Evolutionary conservation across 176 grass and related monocot genomes (phyloP), one percentile per base, ranked within the genome.

Genomic region (Echinochloa phyllopogon): DNA sequence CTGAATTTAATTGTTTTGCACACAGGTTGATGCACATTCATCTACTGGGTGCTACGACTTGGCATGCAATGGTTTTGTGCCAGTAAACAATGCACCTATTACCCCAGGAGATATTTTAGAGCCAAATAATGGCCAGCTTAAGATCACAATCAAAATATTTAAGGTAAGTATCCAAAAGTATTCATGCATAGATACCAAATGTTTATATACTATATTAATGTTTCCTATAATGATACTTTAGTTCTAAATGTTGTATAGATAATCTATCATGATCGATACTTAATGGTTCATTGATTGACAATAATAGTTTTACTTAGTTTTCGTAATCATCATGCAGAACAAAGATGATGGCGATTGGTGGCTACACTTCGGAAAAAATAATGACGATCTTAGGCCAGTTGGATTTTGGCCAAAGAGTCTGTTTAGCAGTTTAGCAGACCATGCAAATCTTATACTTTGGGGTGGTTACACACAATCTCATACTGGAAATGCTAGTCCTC

Each of bases 91-190:
- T 72, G 80, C 80, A 13, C 80, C 67, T 33, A 37, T 82, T 21
- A 82, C 66, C 59, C 66, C 52, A 45, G 80, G 80, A 82, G 66
- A 72, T 8, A n/a, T 10, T 21, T 33, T 72, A 72, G 39, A 82
- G 15, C 2, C 23, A 37, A n/a, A 6, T 20, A 20, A 43, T 45
- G 66, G 52, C 40, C 14, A 82, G 18, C 17, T 60, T 8, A 59
- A 59, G 24, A 42, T 82, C 61, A 80, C 61, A 2, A 45, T 58
- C 50, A 82, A 67, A 17, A 82, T 82, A 45, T 82, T 82, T 58
- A 82, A 72, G 67, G 80, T 72, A 60, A 33, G 50, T 52, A 17
- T 3, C 6, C 13, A 17, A 43, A 52, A 52, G 15, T 1, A 17
- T 10, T 17, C 0, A 10, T 17, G 50, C 50, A 52, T 15, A 52